phyloP scores from a whole-genome alignment of 163 green algal genomes.

The Scenedesmus sp. region DNA sequence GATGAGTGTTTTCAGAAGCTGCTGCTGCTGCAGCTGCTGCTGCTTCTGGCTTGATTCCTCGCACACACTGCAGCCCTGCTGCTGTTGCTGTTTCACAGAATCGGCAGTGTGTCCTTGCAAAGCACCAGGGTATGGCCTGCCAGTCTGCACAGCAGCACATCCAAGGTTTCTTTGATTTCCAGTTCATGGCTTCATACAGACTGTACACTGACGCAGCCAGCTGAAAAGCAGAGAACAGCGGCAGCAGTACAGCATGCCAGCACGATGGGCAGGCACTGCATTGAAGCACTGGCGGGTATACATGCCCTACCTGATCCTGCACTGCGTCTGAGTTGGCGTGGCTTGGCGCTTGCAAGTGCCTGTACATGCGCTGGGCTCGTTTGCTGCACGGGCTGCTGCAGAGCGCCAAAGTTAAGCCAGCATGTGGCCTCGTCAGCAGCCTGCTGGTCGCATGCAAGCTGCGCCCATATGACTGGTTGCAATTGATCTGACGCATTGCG shows the following conservation, averaged over 20 bases:
- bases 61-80: not conserved
- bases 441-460: not conserved
- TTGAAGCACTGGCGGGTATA: not conserved
- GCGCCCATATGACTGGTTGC: not conserved
- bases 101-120: not conserved
- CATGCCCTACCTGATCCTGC: not conserved
- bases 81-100: not conserved
- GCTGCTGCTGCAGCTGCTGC: not conserved
- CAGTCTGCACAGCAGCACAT: not conserved
- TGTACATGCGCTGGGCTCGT: not conserved
- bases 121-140: not conserved
- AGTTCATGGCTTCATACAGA: too few species aligned
- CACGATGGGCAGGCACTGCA: too few species aligned
- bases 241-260: not conserved
- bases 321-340: not conserved
- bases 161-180: too few species aligned
- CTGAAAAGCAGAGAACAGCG: not conserved
- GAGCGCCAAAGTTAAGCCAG: not conserved
- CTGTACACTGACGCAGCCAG: not conserved
- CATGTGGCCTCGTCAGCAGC: not conserved
- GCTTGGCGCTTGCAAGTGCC: not conserved
- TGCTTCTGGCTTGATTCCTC: not conserved
- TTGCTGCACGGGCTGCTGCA: conserved; percentile 7
- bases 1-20: not conserved
- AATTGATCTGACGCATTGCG: not conserved